A percentile compares a stretch with the other conserved stretches of the same genome.
These are phyloP conservation scores for Trifolium repens DNA, from an alignment of 306 rosid genomes.

Conservation along the genomic window DNA sequence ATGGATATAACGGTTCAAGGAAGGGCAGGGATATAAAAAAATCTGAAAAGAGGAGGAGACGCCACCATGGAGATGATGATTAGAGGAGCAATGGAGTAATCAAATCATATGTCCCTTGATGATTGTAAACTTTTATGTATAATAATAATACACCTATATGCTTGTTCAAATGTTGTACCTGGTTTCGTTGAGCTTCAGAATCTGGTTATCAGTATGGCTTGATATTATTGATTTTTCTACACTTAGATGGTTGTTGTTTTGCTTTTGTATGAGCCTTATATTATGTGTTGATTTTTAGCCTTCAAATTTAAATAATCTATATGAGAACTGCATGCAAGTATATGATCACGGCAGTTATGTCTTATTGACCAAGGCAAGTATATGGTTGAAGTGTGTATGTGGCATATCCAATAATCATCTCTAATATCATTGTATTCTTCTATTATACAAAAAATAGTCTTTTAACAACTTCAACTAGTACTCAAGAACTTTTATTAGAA, in stretches of 20 bases:
- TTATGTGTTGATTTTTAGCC: background rate
- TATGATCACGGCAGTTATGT: no score
- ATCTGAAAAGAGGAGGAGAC: slow-evolving; percentile 68
- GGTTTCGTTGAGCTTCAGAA: slow-evolving; percentile 24
- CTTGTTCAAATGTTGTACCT: slow-evolving; percentile 9
- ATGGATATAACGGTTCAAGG: slow-evolving; percentile 56
- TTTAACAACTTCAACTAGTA: no score
- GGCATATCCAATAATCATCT: no score
- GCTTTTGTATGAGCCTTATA: background rate
- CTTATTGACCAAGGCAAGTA: no score
- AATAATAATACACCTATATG: background rate
- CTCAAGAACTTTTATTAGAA: no score
- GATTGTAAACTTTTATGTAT: slow-evolving; percentile 3
- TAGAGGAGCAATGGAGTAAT: slow-evolving; percentile 41
- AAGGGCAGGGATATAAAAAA: slow-evolving; percentile 64
- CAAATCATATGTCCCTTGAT: slow-evolving; percentile 4
- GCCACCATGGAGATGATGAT: slow-evolving; percentile 49
- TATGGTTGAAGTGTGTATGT: no score
- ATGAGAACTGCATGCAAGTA: no score
- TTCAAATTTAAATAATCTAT: no score
- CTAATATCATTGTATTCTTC: no score
- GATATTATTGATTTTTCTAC: slow-evolving; percentile 1
- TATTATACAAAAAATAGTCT: no score
- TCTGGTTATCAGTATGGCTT: slow-evolving; percentile 10
- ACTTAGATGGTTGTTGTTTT: background rate